Evolutionary conservation across 129 eudicot genomes (phyloP), one percentile per base, ranked within the genome.

Genomic region (Lonicera japonica): DNA sequence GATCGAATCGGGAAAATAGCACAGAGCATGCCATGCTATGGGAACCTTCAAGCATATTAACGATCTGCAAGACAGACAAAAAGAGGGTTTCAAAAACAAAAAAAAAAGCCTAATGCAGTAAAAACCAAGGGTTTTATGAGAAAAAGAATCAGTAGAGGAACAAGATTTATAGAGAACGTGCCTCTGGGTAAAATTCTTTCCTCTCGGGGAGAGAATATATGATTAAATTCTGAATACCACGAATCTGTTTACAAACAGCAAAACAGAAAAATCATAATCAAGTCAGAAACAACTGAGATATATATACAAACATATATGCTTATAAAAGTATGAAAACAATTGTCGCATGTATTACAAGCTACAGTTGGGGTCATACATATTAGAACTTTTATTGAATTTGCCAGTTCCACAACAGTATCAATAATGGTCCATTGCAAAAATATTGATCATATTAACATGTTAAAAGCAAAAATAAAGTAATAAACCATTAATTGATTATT

Each of bases 171-270:
- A 21, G 63, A 21, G 47, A 21, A 66, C 18, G 50, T 21, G 74
- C 99, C 96, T 92, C 96, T 0, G 99, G 99, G 76, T 92, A 92
- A 52, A 85, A 80, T 65, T 92, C 95, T 67, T 84, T 92, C 65
- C 96, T 78, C 76, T 92, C 96, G 1, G 96, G 99, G 36, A 92
- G 83, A 54, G 99, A 88, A 76, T 87, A 92, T 25, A 92, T 74
- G 36, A 92, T 88, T 40, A 92, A 75, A 63, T 87, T 92, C 87
- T 83, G 80, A 60, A 92, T 80, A 60, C 96, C 96, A 34, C 89
- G 86, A 54, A 92, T 85, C 96, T 92, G 79, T 66, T 66, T 50
- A 63, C 46, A 59, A 22, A 39, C 3, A 38, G 20, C n/a, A 17
- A 24, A 13, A 36, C 13, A 38, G 18, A 60, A 14, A 68, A 23